A percentile compares a stretch with the other conserved stretches of the same genome.
These are phyloP conservation scores for Elsinoe necatrix DNA, from an alignment of 2,329 filamentous ascomycete species.

Conservation along the genomic window DNA sequence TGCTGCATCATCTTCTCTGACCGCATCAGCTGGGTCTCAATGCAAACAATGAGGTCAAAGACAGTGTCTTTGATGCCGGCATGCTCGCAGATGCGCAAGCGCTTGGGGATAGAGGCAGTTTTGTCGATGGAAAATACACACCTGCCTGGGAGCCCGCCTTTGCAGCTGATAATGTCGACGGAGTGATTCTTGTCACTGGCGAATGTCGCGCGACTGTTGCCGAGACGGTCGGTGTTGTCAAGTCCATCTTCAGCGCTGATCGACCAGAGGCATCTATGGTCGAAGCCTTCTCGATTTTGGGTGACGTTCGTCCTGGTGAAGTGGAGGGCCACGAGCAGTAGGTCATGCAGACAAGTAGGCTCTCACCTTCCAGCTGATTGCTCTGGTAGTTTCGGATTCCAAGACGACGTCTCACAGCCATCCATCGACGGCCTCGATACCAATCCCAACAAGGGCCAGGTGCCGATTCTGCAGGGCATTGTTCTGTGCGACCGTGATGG, in stretches of 20 bases:
- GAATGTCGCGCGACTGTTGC: slow-evolving; percentile 25
- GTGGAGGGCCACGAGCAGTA: slow-evolving; percentile 32
- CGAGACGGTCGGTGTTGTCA: slow-evolving; percentile 26
- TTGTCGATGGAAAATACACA: slow-evolving; percentile 20
- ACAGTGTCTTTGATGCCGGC: slow-evolving; percentile 29
- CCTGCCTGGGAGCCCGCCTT: slow-evolving; percentile 25
- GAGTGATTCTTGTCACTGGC: slow-evolving; percentile 31
- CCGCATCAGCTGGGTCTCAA: slow-evolving; percentile 23
- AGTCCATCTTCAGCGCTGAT: slow-evolving; percentile 25
- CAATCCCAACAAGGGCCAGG: slow-evolving; percentile 26
- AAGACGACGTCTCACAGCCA: slow-evolving; percentile 38
- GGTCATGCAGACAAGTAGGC: slow-evolving; percentile 16
- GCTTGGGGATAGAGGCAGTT: slow-evolving; percentile 26
- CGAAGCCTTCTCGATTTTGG: slow-evolving; percentile 28
- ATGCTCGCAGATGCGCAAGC: slow-evolving; percentile 27
- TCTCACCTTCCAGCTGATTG: background rate
- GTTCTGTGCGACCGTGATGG: slow-evolving; percentile 34
- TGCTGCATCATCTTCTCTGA: background rate
- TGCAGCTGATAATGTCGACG: slow-evolving; percentile 28
- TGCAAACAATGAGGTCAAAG: slow-evolving; percentile 24
- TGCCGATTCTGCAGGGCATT: slow-evolving; percentile 29
- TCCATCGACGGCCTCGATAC: slow-evolving; percentile 29
- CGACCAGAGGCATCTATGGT: slow-evolving; percentile 22
- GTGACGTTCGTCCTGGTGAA: slow-evolving; percentile 30
- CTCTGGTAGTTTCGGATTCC: slow-evolving; percentile 34